A percentile compares a stretch with the other conserved stretches of the same genome.
These are phyloP conservation scores for Neurospora tetraspora DNA, from an alignment of 495 filamentous ascomycete genomes.

Conservation along the genomic window DNA sequence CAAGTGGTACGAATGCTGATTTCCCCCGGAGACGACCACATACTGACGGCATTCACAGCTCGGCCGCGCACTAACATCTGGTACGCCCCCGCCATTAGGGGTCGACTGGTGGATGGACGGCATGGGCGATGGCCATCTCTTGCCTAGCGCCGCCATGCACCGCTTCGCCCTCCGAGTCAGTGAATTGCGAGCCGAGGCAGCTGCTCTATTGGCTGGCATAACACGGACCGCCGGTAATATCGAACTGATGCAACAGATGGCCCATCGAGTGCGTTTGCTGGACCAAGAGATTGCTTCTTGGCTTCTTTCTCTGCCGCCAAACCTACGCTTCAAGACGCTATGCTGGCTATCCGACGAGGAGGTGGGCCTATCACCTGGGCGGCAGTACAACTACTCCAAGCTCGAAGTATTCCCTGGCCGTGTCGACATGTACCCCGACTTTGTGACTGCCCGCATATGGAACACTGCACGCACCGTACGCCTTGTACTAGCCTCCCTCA, in stretches of 20 bases:
- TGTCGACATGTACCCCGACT: slow-evolving; percentile 41
- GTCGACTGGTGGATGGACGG: slow-evolving; percentile 40
- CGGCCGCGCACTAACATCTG: slow-evolving; percentile 32
- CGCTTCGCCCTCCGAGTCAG: slow-evolving; percentile 31
- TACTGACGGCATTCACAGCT: slow-evolving; percentile 16
- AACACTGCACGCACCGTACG: slow-evolving; percentile 33
- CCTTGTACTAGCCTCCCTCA: slow-evolving; percentile 32
- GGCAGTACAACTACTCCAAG: slow-evolving; percentile 20
- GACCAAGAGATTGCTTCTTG: slow-evolving; percentile 35
- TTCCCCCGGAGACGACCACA: neutral
- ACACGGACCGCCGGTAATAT: slow-evolving; percentile 24
- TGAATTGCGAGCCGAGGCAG: slow-evolving; percentile 33
- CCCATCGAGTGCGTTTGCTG: slow-evolving; percentile 23
- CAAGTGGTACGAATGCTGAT: slow-evolving; percentile 31
- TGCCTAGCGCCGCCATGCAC: slow-evolving; percentile 23
- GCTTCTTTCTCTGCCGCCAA: slow-evolving; percentile 26
- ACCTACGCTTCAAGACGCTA: slow-evolving; percentile 29
- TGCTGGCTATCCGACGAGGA: slow-evolving; percentile 37
- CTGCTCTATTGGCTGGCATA: slow-evolving; percentile 21
- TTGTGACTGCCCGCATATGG: slow-evolving; percentile 36
- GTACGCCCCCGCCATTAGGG: slow-evolving; percentile 28
- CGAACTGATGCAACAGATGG: slow-evolving; percentile 25
- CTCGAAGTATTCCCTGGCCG: slow-evolving; percentile 41
- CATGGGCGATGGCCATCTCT: slow-evolving; percentile 23
- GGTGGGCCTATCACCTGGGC: slow-evolving; percentile 10